Conservation (phyloP, 202 grass and related monocot genomes). For the Zoysia matrella region DNA sequence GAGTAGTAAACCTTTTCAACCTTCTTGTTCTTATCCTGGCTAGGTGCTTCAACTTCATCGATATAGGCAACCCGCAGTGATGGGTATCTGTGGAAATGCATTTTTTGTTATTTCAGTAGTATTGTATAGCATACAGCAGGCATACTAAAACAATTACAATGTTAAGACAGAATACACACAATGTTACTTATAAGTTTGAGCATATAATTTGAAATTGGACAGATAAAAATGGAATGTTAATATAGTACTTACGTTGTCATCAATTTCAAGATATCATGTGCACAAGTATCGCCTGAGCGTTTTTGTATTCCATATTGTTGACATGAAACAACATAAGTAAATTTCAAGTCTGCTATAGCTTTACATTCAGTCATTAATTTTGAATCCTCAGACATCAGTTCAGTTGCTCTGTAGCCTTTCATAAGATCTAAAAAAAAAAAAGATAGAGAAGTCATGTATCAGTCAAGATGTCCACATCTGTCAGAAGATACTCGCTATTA, state of each 20-base stretch:
- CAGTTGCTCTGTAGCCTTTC: conserved; percentile 81
- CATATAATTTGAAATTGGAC: background rate
- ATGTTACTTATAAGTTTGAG: conserved; percentile 1
- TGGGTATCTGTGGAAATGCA: conserved; percentile 66
- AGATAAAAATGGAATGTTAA: conserved; percentile 2
- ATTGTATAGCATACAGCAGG: conserved; percentile 33
- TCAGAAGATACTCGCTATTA: conserved; percentile 25
- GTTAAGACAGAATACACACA: background rate
- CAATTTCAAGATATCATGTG: conserved; percentile 85
- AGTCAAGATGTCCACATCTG: conserved; percentile 21
- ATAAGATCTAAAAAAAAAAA: conserved; percentile 73
- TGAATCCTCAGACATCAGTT: conserved; percentile 74
- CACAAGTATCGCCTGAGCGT: conserved; percentile 66
- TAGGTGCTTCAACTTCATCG: conserved; percentile 52
- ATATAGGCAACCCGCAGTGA: too few relatives aligned
- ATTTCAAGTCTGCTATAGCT: conserved; percentile 98
- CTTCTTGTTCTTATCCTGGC: conserved; percentile 65
- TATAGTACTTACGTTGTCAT: conserved; percentile 76
- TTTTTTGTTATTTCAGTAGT: conserved; percentile 33
- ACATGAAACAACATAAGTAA: conserved; percentile 31
- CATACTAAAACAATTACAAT: background rate
- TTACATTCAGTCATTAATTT: conserved; percentile 79
- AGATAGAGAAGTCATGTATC: conserved; percentile 25
- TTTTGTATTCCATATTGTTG: conserved; percentile 98
- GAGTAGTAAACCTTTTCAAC: conserved; percentile 97